Conservation (phyloP, 768 basidiomycete genomes). For the Mycena haematopus region DNA sequence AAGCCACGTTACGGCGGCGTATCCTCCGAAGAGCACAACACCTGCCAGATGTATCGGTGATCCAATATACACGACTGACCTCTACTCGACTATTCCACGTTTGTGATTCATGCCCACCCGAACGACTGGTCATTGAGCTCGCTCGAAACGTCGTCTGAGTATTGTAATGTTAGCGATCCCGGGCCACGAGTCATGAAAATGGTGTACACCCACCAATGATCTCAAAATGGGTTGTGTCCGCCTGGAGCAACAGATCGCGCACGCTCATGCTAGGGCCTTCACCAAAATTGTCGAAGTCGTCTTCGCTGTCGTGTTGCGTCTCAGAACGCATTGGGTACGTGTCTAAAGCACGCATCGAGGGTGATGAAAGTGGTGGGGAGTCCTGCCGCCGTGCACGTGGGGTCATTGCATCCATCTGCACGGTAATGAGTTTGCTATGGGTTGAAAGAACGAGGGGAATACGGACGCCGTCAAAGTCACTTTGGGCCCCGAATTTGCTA, state of each 20-base stretch:
- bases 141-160: conserved; percentile 8
- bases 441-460: not conserved
- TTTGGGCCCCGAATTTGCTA: not conserved
- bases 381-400: conserved; percentile 24
- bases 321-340: too few species aligned
- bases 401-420: not conserved
- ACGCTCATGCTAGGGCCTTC: conserved; percentile 55
- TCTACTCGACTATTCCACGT: too few species aligned
- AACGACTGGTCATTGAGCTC: conserved; percentile 11
- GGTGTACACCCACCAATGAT: conserved; percentile 40
- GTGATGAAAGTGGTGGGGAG: conserved; percentile 17
- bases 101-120: conserved; percentile 21
- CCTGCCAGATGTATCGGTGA: too few species aligned
- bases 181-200: not conserved
- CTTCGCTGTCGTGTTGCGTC: conserved; percentile 31
- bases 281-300: conserved; percentile 26
- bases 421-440: not conserved
- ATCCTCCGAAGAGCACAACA: too few species aligned
- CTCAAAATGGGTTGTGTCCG: conserved; percentile 46
- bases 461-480: not conserved
- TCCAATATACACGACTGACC: too few species aligned
- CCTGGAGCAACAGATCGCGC: conserved; percentile 50
- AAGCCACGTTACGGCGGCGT: too few species aligned
- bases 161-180: not conserved
- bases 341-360: not conserved